Evolutionary conservation across 306 rosid species (phyloP).

Genomic region (Dalbergia cochinchinensis): DNA sequence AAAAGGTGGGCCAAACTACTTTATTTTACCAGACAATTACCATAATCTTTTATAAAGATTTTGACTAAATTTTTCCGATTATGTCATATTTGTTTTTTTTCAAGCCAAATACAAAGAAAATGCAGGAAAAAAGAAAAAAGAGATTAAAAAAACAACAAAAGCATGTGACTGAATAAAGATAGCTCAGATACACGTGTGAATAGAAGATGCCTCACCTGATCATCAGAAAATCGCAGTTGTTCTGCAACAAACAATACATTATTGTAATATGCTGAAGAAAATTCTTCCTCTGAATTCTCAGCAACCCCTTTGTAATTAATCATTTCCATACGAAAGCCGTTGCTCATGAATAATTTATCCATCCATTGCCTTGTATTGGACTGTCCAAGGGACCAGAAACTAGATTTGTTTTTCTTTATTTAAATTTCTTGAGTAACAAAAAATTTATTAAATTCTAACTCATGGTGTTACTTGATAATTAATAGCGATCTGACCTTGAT

Average conservation of each 20-base stretch:
- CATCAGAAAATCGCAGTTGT: constrained; percentile 77
- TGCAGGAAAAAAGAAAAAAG: too few species aligned
- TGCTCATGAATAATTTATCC: constrained; percentile 75
- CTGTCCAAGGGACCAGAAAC: constrained; percentile 50
- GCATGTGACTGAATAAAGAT: too few species aligned
- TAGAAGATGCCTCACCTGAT: constrained; percentile 56
- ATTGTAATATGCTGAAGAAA: constrained; percentile 50
- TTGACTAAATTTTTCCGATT: too few species aligned
- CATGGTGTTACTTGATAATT: background rate
- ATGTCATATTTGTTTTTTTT: too few species aligned
- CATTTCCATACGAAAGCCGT: constrained; percentile 75
- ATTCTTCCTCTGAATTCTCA: constrained; percentile 55
- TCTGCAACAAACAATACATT: constrained; percentile 72
- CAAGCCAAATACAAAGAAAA: too few species aligned
- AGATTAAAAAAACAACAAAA: too few species aligned
- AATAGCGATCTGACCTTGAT: constrained; percentile 59
- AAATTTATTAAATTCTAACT: background rate
- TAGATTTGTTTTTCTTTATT: background rate
- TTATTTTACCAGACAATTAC: too few species aligned
- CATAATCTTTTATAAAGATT: too few species aligned
- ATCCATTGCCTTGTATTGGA: constrained; percentile 60
- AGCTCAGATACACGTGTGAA: background rate
- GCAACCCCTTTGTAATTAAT: constrained; percentile 62
- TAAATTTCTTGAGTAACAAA: constrained; percentile 15
- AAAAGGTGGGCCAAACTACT: too few species aligned